Evolutionary conservation across 805 yeast genomes (phyloP).

Genomic region (Candida dajiaensis): DNA sequence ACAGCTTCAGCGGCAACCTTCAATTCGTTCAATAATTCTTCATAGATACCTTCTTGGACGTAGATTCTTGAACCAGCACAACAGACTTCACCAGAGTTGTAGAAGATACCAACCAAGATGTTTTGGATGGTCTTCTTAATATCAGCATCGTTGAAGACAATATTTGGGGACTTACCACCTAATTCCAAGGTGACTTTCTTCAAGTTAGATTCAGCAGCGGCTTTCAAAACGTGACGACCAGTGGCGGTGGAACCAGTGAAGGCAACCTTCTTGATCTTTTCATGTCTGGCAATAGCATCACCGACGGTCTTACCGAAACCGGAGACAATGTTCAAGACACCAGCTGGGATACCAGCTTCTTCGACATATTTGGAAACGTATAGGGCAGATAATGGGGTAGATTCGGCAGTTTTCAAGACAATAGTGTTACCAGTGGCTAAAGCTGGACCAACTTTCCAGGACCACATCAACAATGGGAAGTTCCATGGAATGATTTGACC

Average conservation of each 20-base stretch:
- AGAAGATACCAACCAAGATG: constrained; percentile 10
- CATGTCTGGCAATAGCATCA: constrained; percentile 12
- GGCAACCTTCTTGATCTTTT: constrained; percentile 10
- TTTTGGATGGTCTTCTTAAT: constrained; percentile 9
- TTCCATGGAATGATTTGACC: constrained; percentile 14
- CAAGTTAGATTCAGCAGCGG: constrained; percentile 13
- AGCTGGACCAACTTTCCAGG: constrained; percentile 13
- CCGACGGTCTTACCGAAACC: constrained; percentile 14
- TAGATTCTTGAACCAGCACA: constrained; percentile 12
- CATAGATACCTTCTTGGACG: constrained; percentile 10
- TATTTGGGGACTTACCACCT: constrained; percentile 13
- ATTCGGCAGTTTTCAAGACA: constrained; percentile 11
- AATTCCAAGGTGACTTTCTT: constrained; percentile 10
- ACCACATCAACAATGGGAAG: constrained; percentile 12
- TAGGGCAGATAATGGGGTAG: constrained; percentile 11
- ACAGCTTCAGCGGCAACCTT: constrained; percentile 10
- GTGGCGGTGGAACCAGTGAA: constrained; percentile 13
- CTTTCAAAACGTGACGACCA: constrained; percentile 11
- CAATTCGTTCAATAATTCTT: constrained; percentile 3
- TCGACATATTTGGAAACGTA: constrained; percentile 9
- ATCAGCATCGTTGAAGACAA: constrained; percentile 11
- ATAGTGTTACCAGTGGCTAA: constrained; percentile 11
- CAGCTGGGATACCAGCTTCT: constrained; percentile 13
- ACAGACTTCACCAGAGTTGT: constrained; percentile 13
- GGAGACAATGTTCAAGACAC: constrained; percentile 10